Evolutionary conservation across 2,329 filamentous ascomycete species (phyloP).

Genomic region (Decorospora gaudefroyi): DNA sequence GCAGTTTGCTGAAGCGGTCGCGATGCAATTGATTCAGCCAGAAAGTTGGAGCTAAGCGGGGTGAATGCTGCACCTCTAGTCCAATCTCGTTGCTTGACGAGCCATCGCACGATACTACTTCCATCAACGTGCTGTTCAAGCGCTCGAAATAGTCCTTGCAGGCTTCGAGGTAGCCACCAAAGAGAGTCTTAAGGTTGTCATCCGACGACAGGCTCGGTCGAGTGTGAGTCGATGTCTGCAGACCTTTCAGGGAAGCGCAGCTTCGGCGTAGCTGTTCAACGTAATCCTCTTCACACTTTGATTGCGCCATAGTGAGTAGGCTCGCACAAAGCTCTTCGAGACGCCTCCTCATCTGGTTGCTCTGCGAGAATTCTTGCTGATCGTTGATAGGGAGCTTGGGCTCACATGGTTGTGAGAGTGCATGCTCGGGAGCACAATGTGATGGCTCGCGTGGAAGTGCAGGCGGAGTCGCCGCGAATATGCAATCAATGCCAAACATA

Average conservation of each 20-base stretch:
- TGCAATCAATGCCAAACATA: slow-evolving; percentile 1
- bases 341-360: slow-evolving; percentile 3
- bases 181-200: not conserved
- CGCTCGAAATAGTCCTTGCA: slow-evolving; percentile 15
- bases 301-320: slow-evolving; percentile 6
- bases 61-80: slow-evolving; percentile 9
- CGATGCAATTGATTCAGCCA: slow-evolving; percentile 30
- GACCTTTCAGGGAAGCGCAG: slow-evolving; percentile 10
- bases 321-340: slow-evolving; percentile 13
- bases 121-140: not conserved
- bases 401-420: slow-evolving; percentile 1
- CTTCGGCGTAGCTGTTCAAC: slow-evolving; percentile 17
- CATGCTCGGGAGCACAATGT: not conserved
- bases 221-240: not conserved
- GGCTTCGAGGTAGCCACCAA: slow-evolving; percentile 9
- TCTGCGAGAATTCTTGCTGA: not conserved
- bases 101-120: not conserved
- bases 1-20: slow-evolving; percentile 17
- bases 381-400: not conserved
- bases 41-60: slow-evolving; percentile 26
- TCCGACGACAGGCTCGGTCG: not conserved
- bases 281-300: slow-evolving; percentile 20
- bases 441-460: not conserved
- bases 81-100: not conserved
- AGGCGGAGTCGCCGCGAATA: slow-evolving; percentile 1